Base-by-base conservation (phyloP, 306 rosid species). In the Senna siamea region DNA sequence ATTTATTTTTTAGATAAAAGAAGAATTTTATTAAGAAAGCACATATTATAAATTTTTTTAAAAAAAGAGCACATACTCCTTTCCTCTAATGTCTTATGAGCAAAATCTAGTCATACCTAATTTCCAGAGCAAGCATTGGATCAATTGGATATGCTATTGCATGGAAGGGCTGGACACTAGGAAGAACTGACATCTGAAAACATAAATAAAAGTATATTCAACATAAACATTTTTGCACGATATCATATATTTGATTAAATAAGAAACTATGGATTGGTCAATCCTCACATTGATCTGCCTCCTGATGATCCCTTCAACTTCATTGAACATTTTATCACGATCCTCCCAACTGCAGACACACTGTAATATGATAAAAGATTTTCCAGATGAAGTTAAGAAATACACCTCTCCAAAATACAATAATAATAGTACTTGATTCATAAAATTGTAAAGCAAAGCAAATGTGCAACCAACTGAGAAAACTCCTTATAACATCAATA, bases 91-190 rank as follows among this genome's bases (percentile, higher is more conserved):
- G 58, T 64, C 44, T 32, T 28, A 30, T 38, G 47, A 18, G 26
- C 72, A 75, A 58, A 70, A 54, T 32, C 18, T 20, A 50, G 22
- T 52, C 53, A 56, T 80, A 90, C 98, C 98, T 93, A 61, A 93
- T 89, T 75, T 93, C 98, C 84, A 93, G 96, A n/a, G 98, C 97
- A 77, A 93, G 89, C 78, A 91, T 75, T 23, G 97, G 82, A 65
- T 91, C 98, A 71, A 93, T 91, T 5, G 98, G 98, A 81, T 89
- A 93, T 38, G 98, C 98, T 67, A 93, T 93, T 55, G 98, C 98
- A 62, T 93, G 98, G 88, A 93, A 93, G 67, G 98, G 98, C 80
- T 93, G 98, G 66, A 93, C 98, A 72, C 98, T 93, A 35, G 98
- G 98, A 77, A 93, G 91, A 82, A 93, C 89, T 19, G 98, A 91